Evolutionary conservation across 2,329 filamentous ascomycete genomes (phyloP).

Genomic region (Lachnellula suecica): DNA sequence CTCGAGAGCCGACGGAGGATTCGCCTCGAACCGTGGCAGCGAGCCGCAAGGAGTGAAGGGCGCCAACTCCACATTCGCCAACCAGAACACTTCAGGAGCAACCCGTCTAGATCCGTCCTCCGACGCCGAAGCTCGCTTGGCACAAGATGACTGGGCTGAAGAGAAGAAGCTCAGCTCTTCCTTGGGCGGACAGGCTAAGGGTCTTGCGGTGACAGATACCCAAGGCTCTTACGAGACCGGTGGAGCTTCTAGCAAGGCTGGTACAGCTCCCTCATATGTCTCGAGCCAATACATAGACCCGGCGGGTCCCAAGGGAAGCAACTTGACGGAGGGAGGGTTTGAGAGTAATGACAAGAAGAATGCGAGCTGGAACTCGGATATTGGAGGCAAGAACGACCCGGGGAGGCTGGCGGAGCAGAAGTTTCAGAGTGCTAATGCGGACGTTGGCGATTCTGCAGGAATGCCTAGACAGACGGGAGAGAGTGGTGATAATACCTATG

Average conservation of each 20-base stretch:
- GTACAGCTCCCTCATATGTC: slow-evolving; percentile 29
- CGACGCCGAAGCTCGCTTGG: slow-evolving; percentile 26
- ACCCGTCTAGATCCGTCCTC: slow-evolving; percentile 43
- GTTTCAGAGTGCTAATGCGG: slow-evolving; percentile 34
- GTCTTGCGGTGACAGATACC: slow-evolving; percentile 13
- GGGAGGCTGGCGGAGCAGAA: slow-evolving; percentile 44
- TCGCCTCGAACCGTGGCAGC: slow-evolving; percentile 57
- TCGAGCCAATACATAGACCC: slow-evolving; percentile 19
- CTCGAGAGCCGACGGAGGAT: slow-evolving; percentile 55
- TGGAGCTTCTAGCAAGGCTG: slow-evolving; percentile 15
- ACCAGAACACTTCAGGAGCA: slow-evolving; percentile 52
- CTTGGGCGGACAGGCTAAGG: slow-evolving; percentile 22
- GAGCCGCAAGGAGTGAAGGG: slow-evolving; percentile 49
- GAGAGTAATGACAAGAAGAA: slow-evolving; percentile 28
- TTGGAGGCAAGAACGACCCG: slow-evolving; percentile 49
- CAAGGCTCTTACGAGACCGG: slow-evolving; percentile 10
- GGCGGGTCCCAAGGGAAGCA: slow-evolving; percentile 26
- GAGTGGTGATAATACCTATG: slow-evolving; percentile 21
- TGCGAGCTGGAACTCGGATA: slow-evolving; percentile 37
- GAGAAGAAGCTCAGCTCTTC: slow-evolving; percentile 25
- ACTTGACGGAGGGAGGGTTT: slow-evolving; percentile 31
- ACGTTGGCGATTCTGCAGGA: slow-evolving; percentile 14
- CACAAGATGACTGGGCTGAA: slow-evolving; percentile 21
- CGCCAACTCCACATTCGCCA: slow-evolving; percentile 54
- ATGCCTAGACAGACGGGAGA: slow-evolving; percentile 22